These are phyloP conservation scores for Stephania japonica DNA, from an alignment of 164 flowering plant species.

Conservation along the genomic window DNA sequence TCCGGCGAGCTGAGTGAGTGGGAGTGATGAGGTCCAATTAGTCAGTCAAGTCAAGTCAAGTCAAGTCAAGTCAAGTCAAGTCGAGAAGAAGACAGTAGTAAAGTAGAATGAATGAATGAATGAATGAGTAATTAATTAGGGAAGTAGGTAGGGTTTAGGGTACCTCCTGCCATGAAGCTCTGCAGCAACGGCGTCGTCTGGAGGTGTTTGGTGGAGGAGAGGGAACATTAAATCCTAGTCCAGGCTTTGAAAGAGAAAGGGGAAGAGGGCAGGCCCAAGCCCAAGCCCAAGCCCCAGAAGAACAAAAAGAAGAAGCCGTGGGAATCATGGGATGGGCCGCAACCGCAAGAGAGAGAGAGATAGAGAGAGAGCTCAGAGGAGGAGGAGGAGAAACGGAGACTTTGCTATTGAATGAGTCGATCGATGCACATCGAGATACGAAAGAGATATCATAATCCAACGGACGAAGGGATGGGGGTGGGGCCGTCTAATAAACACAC, in stretches of 20 bases:
- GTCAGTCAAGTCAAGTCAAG: too few relatives aligned
- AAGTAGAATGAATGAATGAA: too few relatives aligned
- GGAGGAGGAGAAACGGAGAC: not conserved
- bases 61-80: too few relatives aligned
- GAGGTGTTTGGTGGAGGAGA: not conserved
- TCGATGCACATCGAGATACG: too few relatives aligned
- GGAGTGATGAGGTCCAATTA: too few relatives aligned
- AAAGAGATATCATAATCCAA: too few relatives aligned
- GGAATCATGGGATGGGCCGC: too few relatives aligned
- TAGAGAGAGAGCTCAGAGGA: not conserved
- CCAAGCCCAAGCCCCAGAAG: not conserved
- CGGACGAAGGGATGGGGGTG: too few relatives aligned
- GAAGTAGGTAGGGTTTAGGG: not conserved
- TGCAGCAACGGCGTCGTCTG: constrained; percentile 16
- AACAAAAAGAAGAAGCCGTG: too few relatives aligned
- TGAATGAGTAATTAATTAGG: too few relatives aligned
- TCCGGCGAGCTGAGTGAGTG: constrained; percentile 55
- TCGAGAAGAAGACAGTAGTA: not conserved
- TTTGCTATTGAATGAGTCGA: not conserved
- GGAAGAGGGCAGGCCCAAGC: constrained; percentile 12
- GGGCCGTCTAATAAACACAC: too few relatives aligned
- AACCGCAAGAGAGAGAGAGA: too few relatives aligned
- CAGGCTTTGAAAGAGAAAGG: constrained; percentile 7
- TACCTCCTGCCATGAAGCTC: constrained; percentile 47
- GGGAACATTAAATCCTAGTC: not conserved